Base-by-base conservation (phyloP, 1,284 basidiomycete genomes). In the Ustilago shanxiensis region DNA sequence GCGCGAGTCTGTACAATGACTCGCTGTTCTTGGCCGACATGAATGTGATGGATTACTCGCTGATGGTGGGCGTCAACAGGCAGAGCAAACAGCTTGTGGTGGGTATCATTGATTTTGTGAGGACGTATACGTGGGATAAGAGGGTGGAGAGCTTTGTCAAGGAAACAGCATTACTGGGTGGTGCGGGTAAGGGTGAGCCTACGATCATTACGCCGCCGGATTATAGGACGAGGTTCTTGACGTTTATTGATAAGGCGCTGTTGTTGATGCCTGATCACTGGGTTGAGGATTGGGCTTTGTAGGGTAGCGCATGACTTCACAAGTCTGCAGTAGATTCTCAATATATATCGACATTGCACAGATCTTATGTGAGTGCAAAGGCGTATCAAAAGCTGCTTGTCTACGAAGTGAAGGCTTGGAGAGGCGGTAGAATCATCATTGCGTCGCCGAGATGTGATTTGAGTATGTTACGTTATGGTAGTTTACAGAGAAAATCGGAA, bases 61-160 rank as follows among this genome's bases (percentile, higher is more conserved):
- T 99, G 18, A 92, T 99, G 45, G 94, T 95, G 26, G 97, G 96
- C 18, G 92, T 99, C 16, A 79, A 82, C 61, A 53, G 66, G 45
- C 44, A 60, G 62, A 74, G 39, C 53, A 61, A 72, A 51, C 86
- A 87, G 75, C 76, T 88, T 13, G 94, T 98, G 16, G 91, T 97
- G 44, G 96, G 97, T n/a, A 98, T 99, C 63, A 95, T 99, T 72
- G 95, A 96, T 86, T 96, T 95, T 85, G 93, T 96, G 67, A 91
- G 94, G 20, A 95, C 94, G 1, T 96, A 95, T 82, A 96, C 94
- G 0, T 95, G 95, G 95, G 96, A 99, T 88, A 99, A 99, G 88
- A 95, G 95, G 82, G 89, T 98, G 28, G 96, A 99, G 87, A 96
- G 92, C 77, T 96, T 95, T 92, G 94, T 98, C 54, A 99, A 98